A percentile compares a stretch with the other conserved stretches of the same genome.
Conservation (phyloP, 2,329 filamentous ascomycete genomes). For the Xylaria sp. region DNA sequence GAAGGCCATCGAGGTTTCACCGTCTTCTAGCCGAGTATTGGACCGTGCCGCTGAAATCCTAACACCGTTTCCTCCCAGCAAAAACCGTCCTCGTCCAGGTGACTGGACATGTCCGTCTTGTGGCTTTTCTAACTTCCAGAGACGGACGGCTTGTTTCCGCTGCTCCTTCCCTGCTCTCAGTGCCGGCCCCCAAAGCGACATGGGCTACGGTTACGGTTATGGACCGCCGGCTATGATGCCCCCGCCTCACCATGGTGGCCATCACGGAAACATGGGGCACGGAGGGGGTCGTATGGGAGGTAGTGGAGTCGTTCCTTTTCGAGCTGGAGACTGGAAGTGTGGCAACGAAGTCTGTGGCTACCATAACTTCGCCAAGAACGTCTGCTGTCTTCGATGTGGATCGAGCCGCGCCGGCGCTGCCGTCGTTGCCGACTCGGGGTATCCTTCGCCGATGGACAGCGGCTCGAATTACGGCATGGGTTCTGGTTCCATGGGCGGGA, state of each 20-base stretch:
- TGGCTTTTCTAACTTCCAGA: constrained; percentile 99
- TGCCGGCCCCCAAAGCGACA: constrained; percentile 66
- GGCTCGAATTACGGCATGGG: constrained; percentile 83
- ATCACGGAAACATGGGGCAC: constrained; percentile 53
- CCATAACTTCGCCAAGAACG: constrained; percentile 99
- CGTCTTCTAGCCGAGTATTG: constrained; percentile 93
- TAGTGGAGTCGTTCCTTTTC: constrained; percentile 90
- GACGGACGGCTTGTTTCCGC: constrained; percentile 96
- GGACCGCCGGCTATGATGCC: constrained; percentile 80
- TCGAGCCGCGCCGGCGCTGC: constrained; percentile 92
- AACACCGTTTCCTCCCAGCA: constrained; percentile 96
- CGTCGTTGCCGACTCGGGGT: constrained; percentile 91
- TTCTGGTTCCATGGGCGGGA: constrained; percentile 83
- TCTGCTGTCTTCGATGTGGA: constrained; percentile 94
- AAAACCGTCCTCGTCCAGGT: constrained; percentile 94
- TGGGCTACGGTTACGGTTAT: constrained; percentile 59
- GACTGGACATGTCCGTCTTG: constrained; percentile 99
- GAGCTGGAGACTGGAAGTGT: constrained; percentile 98
- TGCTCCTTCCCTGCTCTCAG: constrained; percentile 98
- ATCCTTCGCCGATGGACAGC: constrained; percentile 87
- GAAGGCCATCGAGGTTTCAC: constrained; percentile 98
- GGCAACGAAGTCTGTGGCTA: constrained; percentile 96
- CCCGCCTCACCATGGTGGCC: constrained; percentile 73
- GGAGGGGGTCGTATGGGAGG: constrained; percentile 74
- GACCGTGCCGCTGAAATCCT: constrained; percentile 95